Evolutionary conservation across 129 eudicot genomes (phyloP).

Genomic region (Deinandra increscens): DNA sequence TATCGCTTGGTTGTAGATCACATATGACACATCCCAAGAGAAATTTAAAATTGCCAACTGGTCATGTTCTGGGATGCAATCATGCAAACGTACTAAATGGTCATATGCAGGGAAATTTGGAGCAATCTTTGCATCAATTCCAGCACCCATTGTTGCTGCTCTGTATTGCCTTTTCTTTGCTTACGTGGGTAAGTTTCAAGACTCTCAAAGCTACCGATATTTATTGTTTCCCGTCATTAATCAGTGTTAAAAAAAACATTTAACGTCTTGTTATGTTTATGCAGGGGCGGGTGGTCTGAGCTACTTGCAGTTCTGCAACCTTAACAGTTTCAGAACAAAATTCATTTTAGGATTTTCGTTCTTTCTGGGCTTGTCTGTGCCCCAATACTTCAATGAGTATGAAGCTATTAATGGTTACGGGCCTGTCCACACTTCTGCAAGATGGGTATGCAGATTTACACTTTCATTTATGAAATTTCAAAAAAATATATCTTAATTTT

Average conservation of each 20-base stretch:
- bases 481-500: too few relatives aligned
- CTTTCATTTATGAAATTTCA: not conserved
- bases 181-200: slow-evolving; percentile 53
- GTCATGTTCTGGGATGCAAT: not conserved
- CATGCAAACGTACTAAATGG: not conserved
- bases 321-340: slow-evolving; percentile 67
- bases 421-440: slow-evolving; percentile 67
- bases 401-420: slow-evolving; percentile 55
- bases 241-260: not conserved
- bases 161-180: slow-evolving; percentile 71
- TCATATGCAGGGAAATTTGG: slow-evolving; percentile 65
- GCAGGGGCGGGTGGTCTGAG: slow-evolving; percentile 67
- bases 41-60: not conserved
- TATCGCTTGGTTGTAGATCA: not conserved
- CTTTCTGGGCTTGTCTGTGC: slow-evolving; percentile 60
- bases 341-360: slow-evolving; percentile 64
- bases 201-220: not conserved
- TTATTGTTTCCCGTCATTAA: not conserved
- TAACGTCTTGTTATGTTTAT: slow-evolving; percentile 7
- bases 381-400: slow-evolving; percentile 71
- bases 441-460: slow-evolving; percentile 53
- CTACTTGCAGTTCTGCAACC: slow-evolving; percentile 73
- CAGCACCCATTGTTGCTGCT: slow-evolving; percentile 66
- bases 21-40: not conserved
- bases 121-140: slow-evolving; percentile 69